Evolutionary conservation across 2,329 filamentous ascomycete species (phyloP), one percentile per base, ranked within the genome.

Genomic region (Hymenoscyphus salicellus): DNA sequence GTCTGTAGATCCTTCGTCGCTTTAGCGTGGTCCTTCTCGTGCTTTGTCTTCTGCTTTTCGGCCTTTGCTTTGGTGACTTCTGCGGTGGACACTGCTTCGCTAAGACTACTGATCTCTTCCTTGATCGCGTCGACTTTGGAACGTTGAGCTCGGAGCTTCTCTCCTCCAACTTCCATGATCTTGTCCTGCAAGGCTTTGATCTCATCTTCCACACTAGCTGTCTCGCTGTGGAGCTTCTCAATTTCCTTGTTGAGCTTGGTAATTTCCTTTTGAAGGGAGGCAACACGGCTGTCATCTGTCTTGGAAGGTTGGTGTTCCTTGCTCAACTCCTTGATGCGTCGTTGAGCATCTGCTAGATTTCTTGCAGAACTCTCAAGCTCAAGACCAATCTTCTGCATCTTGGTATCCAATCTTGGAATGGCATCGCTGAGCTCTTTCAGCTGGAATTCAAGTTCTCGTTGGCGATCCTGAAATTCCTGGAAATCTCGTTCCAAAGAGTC

Each of bases 121-220:
- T 96, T 97, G 68, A 96, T 81, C 6, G 88, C 85, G 75, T 98
- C 94, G 38, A 99, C 93, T 81, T 91, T 96, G 66, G 92, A 88
- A 72, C 95, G 93, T 76, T 99, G 94, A 20, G 89, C 86, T 63
- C 95, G 89, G 20, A 99, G 86, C 78, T 92, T 93, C 73, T 98
- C 93, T 78, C 95, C 95, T 74, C 95, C 95, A 68, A 97, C 89
- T 77, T 97, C 90, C 95, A 99, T 98, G 74, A 99, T 99, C 82
- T 93, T 96, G 83, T 95, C 89, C 75, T 99, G 94, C 1, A 99
- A 82, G 23, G 84, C 84, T 78, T 96, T 94, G 78, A 99, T 98
- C 77, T 98, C 95, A 30, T 89, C 88, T 75, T 99, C 95, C 8
- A 97, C 88, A 56, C 89, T 95, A 1, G 91, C 86, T n/a, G 91